Percentiles rank a stretch among this genome's conserved stretches.
phyloP scores from a whole-genome alignment of 345 rosid genomes.

The Pistacia atlantica region DNA sequence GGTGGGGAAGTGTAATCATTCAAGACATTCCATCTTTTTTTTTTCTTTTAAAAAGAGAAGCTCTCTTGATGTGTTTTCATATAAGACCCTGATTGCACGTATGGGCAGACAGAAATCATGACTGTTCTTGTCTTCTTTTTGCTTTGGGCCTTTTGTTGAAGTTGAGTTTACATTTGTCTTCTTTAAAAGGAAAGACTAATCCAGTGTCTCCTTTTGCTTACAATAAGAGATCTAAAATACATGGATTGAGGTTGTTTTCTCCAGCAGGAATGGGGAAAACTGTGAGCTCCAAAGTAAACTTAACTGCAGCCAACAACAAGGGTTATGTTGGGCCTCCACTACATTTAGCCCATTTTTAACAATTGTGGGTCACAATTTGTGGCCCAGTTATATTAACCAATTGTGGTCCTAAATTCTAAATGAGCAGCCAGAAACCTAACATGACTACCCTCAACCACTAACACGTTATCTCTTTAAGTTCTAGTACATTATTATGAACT shows the following conservation, averaged over 20 bases:
- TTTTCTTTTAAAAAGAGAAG: not conserved
- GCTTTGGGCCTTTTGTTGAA: not conserved
- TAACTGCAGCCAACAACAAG: not conserved
- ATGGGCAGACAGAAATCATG: constrained; percentile 20
- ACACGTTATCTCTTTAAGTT: not conserved
- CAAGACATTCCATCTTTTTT: not conserved
- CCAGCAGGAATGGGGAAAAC: too few relatives aligned
- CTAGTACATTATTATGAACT: too few relatives aligned
- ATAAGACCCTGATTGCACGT: constrained; percentile 10
- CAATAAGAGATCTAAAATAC: not conserved
- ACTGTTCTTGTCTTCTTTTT: constrained; percentile 3
- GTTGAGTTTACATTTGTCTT: constrained; percentile 9
- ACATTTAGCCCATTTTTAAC: not conserved
- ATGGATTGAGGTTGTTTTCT: not conserved
- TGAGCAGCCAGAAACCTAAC: not conserved
- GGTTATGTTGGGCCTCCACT: not conserved
- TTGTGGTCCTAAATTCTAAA: not conserved
- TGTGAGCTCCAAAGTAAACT: not conserved
- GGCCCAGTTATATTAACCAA: not conserved
- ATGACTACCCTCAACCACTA: not conserved
- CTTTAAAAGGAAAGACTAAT: not conserved
- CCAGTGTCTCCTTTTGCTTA: not conserved
- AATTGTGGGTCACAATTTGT: not conserved
- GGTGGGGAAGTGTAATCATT: constrained; percentile 18
- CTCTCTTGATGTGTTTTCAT: not conserved